Base-by-base conservation (phyloP, 257 asterid genomes). In the Lycium barbarum region DNA sequence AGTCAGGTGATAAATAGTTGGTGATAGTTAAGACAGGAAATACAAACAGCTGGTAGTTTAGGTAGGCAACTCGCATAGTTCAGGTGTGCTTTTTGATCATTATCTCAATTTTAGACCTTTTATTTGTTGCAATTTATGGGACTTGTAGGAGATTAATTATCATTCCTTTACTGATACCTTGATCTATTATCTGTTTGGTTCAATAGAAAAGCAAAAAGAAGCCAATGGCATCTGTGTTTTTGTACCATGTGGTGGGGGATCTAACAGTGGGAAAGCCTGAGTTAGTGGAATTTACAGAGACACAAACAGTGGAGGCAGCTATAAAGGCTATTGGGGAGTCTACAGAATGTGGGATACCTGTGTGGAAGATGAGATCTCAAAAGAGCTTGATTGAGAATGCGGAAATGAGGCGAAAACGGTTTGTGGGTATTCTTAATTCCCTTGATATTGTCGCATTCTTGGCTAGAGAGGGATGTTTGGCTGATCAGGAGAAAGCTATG, bases 251-350 rank as follows among this genome's bases (percentile, higher is more conserved):
- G 17, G 98, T 95, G 15, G 99, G 99, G 84, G 99, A 97, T 95
- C 96, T 97, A 88, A 97, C 99, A 8, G 98, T 97, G 84, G 99
- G 98, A 81, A 97, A 97, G 90, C 98, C 99, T 2, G 98, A 97
- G 89, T 88, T 97, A 71, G 92, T 92, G 63, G 99, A 97, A 87
- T 97, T 97, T 82, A 72, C 86, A 7, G 98, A 95, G 84, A 91
- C 95, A 20, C 97, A 95, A 89, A 94, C 98, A 35, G 91, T 97
- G 70, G 98, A 89, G 22, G 93, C 98, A 6, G 99, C 99, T 7
- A 97, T 97, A 65, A 88, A 87, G 87, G 94, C 97, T 1, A 93
- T 97, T 26, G 98, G 92, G 53, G 98, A 95, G 79, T 91, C 98
- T 22, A 90, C 97, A 0, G 99, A 97, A 90, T 96, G 98, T 7